These are phyloP conservation scores for Capsicum rhomboideum DNA, from an alignment of 257 asterid genomes.

Conservation along the genomic window DNA sequence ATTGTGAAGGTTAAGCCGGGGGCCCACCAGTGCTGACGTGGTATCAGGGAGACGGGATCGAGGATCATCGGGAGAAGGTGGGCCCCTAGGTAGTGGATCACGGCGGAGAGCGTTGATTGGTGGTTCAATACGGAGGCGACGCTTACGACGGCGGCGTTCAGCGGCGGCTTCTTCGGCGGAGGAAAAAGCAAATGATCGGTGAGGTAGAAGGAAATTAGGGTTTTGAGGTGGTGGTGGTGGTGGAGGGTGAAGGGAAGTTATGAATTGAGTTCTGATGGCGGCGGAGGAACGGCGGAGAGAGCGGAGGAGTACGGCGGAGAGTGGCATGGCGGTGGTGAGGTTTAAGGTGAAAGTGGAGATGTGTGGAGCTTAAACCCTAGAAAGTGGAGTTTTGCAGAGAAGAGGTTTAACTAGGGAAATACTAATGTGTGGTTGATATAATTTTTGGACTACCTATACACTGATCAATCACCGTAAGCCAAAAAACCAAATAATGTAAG, in stretches of 20 bases:
- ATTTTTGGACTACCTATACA: background rate
- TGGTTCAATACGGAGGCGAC: constrained; percentile 84
- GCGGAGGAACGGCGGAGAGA: constrained; percentile 37
- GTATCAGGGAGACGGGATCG: constrained; percentile 70
- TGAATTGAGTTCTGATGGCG: background rate
- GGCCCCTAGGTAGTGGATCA: constrained; percentile 26
- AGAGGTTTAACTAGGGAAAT: background rate
- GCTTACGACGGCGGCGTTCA: constrained; percentile 80
- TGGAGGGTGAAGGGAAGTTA: background rate
- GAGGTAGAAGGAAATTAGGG: constrained; percentile 15
- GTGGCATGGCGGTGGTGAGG: constrained; percentile 2
- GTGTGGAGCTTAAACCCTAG: constrained; percentile 4
- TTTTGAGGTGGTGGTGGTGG: constrained; percentile 18
- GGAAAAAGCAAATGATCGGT: constrained; percentile 52
- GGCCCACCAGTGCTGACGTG: constrained; percentile 68
- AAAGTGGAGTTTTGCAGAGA: background rate
- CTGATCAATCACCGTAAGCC: background rate
- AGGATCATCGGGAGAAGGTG: constrained; percentile 15
- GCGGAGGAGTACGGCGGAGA: constrained; percentile 36
- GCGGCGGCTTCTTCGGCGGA: constrained; percentile 96
- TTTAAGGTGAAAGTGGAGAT: background rate
- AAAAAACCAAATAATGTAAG: too few species aligned
- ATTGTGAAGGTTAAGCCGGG: constrained; percentile 81
- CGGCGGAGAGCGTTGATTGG: constrained; percentile 72
- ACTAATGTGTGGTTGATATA: background rate